Percentiles rank a stretch among this genome's conserved stretches.
Conservation (phyloP, 2,329 filamentous ascomycete genomes). For the Colletotrichum salicis region DNA sequence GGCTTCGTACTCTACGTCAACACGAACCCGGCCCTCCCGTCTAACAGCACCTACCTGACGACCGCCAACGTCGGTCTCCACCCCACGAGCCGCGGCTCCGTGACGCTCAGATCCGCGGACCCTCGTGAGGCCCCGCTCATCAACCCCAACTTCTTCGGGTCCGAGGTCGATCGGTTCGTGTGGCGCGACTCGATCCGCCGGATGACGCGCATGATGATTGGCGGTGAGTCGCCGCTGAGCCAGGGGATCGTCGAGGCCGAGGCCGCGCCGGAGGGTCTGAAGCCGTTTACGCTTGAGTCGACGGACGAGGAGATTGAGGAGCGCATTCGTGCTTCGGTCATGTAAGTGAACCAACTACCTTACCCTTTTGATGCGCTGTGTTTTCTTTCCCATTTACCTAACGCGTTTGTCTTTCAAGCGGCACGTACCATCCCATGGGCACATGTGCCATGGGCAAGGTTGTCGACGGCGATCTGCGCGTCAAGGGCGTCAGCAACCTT, state of each 20-base stretch:
- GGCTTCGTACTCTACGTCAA: conserved; percentile 38
- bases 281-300: conserved; percentile 38
- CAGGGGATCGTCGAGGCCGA: conserved; percentile 40
- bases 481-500: conserved; percentile 49
- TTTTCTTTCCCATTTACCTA: not conserved
- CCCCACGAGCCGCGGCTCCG: conserved; percentile 42
- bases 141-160: conserved; percentile 45
- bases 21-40: conserved; percentile 16
- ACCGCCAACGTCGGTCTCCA: conserved; percentile 39
- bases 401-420: conserved; percentile 32
- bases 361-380: not conserved
- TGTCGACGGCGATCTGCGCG: conserved; percentile 45
- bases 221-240: conserved; percentile 33
- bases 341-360: not conserved
- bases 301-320: conserved; percentile 43
- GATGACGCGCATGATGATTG: conserved; percentile 38
- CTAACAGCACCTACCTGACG: conserved; percentile 39
- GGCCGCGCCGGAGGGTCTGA: conserved; percentile 37
- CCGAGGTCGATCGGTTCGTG: conserved; percentile 44
- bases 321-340: conserved; percentile 34
- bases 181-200: conserved; percentile 41
- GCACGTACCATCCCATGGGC: conserved; percentile 40
- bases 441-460: conserved; percentile 46
- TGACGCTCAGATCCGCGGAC: conserved; percentile 38
- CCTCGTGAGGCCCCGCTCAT: conserved; percentile 38